A percentile compares a stretch with the other conserved stretches of the same genome.
Conservation (phyloP, 139 green algal genomes). For the Klebsormidium nitens region DNA sequence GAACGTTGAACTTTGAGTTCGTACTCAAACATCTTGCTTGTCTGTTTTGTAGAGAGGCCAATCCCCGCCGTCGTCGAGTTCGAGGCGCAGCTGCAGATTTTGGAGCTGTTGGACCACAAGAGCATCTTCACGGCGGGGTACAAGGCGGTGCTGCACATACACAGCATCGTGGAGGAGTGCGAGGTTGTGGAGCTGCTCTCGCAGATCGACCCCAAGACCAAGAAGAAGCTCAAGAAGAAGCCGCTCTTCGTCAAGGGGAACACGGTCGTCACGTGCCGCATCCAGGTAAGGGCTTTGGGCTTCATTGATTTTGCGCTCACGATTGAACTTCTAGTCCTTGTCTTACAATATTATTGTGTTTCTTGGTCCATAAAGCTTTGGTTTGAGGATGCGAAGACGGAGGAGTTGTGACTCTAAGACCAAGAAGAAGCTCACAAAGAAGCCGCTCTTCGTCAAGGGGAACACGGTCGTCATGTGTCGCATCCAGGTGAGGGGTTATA, state of each 20-base stretch:
- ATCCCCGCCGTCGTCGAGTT: conserved; percentile 70
- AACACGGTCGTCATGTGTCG: conserved; percentile 41
- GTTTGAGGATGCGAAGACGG: too few relatives aligned
- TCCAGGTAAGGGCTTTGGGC: conserved; percentile 25
- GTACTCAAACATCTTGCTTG: too few relatives aligned
- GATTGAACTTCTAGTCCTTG: neutral
- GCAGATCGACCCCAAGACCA: conserved; percentile 55
- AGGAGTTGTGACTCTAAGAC: neutral
- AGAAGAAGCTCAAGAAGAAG: conserved; percentile 53
- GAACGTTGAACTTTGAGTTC: too few relatives aligned
- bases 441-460: conserved; percentile 29
- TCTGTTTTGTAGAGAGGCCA: conserved; percentile 12
- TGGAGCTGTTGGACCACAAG: conserved; percentile 90
- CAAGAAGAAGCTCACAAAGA: neutral
- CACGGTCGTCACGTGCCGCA: conserved; percentile 39
- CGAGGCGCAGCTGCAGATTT: conserved; percentile 71
- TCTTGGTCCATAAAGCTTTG: neutral
- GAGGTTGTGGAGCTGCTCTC: conserved; percentile 78
- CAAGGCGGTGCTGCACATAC: conserved; percentile 53
- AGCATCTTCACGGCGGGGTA: conserved; percentile 89
- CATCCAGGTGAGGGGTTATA: conserved; percentile 44
- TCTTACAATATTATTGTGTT: neutral
- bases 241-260: conserved; percentile 50
- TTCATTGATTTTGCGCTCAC: neutral
- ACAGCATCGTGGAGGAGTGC: conserved; percentile 78